Base-by-base conservation (phyloP, 441 rosid genomes). In the Euphorbia corollata region DNA sequence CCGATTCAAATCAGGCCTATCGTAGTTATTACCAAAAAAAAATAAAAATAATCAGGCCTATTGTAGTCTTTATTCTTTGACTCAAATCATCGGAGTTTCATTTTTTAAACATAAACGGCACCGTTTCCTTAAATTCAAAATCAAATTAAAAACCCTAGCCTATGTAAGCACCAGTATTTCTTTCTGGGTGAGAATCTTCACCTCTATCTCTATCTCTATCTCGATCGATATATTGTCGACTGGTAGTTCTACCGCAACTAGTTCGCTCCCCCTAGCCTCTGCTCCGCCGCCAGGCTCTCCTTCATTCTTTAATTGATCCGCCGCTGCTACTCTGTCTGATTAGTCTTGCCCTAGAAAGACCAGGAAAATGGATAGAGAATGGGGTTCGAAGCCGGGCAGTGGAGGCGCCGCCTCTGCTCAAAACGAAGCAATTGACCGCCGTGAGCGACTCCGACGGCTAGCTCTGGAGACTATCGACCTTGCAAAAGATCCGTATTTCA, bases 381-480 rank as follows among this genome's bases (percentile, higher is more conserved):
- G 94, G 91, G 98, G 98, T n/a, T 92, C 97, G 69, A 92, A 92
- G 81, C 98, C 97, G 5, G 97, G 98, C 8, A 87, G 96, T 70
- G 97, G 98, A 47, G 98, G 97, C 70, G 96, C 96, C 67, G 96
- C 97, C 80, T 87, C 97, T 62, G 87, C 92, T 50, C 96, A 90
- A 75, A 85, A 87, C 68, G 97, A 90, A 65, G 98, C 97, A 38
- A 87, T 88, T 71, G 97, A 93, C 82, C 92, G 98, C 47, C 94
- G 98, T 0, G 98, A 93, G 81, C 91, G 97, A 22, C 98, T 93
- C 69, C 91, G 97, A 13, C 83, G 98, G 9, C 92, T 93, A 15
- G 96, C 98, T n/a, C 86, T 92, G 18, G 97, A 92, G 74, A 92
- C 98, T 51, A 88, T 92, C 64, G 98, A 92, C 78, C 91, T 92